phyloP scores from a whole-genome alignment of 2,329 filamentous ascomycete genomes.

The Podosphaera xanthii region DNA sequence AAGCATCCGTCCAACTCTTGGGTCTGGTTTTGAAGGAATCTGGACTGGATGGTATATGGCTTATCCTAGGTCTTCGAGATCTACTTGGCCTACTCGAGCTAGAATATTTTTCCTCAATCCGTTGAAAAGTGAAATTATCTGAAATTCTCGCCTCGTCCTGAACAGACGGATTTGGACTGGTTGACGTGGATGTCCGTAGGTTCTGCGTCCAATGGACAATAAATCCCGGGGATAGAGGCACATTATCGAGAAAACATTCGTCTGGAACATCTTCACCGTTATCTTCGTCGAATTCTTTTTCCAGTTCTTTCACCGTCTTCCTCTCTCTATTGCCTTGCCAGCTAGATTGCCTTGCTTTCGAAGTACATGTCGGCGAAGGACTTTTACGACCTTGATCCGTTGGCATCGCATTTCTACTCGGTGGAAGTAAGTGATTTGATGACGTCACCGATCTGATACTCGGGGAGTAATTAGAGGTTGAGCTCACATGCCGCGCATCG shows the following conservation, averaged over 20 bases:
- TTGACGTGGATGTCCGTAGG: slow-evolving; percentile 27
- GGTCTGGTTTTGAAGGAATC: slow-evolving; percentile 30
- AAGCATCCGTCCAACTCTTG: slow-evolving; percentile 52
- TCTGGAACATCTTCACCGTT: slow-evolving; percentile 61
- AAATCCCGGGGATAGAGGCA: slow-evolving; percentile 51
- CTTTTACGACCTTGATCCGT: neutral
- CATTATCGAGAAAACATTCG: slow-evolving; percentile 57
- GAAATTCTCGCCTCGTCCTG: slow-evolving; percentile 13
- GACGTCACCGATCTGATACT: neutral
- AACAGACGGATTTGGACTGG: slow-evolving; percentile 12
- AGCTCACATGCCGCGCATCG: neutral
- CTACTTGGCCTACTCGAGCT: slow-evolving; percentile 22
- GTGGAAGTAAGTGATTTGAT: slow-evolving; percentile 2
- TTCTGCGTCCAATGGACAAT: neutral
- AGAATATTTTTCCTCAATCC: slow-evolving; percentile 34
- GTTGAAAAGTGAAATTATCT: slow-evolving; percentile 41
- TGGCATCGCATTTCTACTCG: slow-evolving; percentile 15
- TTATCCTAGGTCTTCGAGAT: slow-evolving; percentile 7
- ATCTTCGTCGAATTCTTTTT: slow-evolving; percentile 55
- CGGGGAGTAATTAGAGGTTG: neutral
- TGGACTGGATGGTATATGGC: slow-evolving; percentile 33
- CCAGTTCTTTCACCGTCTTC: slow-evolving; percentile 47
- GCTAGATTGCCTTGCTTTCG: slow-evolving; percentile 21
- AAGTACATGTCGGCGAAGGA: slow-evolving; percentile 4
- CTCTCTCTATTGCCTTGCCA: slow-evolving; percentile 45